Conservation (phyloP, 768 basidiomycete species). For the Favolaschia claudopus region DNA sequence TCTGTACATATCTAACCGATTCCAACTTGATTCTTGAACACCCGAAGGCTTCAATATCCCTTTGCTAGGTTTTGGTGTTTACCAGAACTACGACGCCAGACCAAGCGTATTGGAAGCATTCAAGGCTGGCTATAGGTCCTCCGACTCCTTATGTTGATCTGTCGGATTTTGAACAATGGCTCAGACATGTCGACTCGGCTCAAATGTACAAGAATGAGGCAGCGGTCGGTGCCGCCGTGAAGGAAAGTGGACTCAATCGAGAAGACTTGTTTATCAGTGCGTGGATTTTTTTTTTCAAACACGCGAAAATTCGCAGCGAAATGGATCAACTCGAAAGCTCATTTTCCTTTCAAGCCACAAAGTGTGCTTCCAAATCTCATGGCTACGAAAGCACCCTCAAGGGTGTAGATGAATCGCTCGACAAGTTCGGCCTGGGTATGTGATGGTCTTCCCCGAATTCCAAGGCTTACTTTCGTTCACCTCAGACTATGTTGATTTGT, state of each 20-base stretch:
- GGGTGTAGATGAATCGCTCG: conserved; percentile 68
- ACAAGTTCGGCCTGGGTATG: conserved; percentile 66
- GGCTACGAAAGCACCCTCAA: conserved; percentile 68
- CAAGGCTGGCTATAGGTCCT: conserved; percentile 62
- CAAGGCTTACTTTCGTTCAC: neutral
- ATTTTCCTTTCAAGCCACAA: conserved; percentile 59
- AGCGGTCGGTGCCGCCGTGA: conserved; percentile 64
- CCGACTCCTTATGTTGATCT: neutral
- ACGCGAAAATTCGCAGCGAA: no score
- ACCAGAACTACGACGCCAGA: conserved; percentile 58
- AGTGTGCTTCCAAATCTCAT: conserved; percentile 62
- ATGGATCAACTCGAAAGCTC: no score
- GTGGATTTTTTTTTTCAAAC: conserved; percentile 33
- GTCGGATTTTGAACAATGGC: no score
- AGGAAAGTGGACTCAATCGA: conserved; percentile 61
- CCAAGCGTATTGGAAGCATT: conserved; percentile 63
- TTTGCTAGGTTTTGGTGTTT: conserved; percentile 68
- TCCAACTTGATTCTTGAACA: neutral
- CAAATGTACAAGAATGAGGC: conserved; percentile 73
- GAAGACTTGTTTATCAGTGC: conserved; percentile 77
- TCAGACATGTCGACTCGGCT: conserved; percentile 78
- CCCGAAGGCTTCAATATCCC: conserved; percentile 56
- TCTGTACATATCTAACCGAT: neutral
- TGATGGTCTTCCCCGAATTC: conserved; percentile 1
- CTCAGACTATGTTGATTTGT: conserved; percentile 73